Conservation (phyloP, 768 basidiomycete species). For the Termitomyces sp. region DNA sequence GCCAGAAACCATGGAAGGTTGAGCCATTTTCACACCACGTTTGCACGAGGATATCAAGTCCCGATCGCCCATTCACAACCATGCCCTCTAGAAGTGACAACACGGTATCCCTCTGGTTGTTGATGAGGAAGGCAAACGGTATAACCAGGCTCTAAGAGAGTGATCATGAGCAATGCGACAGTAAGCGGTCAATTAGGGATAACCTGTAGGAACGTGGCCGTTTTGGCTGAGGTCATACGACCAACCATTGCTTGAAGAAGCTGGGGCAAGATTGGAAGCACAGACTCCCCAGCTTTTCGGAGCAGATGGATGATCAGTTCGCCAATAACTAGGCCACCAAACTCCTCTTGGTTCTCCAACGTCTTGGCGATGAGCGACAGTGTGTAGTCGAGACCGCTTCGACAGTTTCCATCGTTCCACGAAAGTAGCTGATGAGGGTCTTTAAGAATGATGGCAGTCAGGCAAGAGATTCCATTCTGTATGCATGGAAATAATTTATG, state of each 20-base stretch:
- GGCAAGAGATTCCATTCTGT: conserved; percentile 76
- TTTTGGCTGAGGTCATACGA: conserved; percentile 80
- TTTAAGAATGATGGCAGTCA: conserved; percentile 84
- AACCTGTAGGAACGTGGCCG: conserved; percentile 89
- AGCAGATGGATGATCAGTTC: conserved; percentile 93
- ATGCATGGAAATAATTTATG: neutral
- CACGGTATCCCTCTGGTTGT: conserved; percentile 79
- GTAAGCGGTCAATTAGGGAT: neutral
- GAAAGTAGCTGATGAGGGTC: conserved; percentile 75
- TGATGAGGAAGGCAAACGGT: conserved; percentile 91
- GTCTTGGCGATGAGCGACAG: conserved; percentile 74
- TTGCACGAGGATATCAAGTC: conserved; percentile 82
- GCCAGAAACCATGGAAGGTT: conserved; percentile 95
- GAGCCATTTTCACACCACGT: conserved; percentile 95
- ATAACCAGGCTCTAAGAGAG: conserved; percentile 70
- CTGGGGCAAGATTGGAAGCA: conserved; percentile 83
- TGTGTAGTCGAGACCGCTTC: conserved; percentile 71
- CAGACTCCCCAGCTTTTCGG: conserved; percentile 71
- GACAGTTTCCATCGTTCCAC: conserved; percentile 66
- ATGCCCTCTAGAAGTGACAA: conserved; percentile 72
- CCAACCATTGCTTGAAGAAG: conserved; percentile 79
- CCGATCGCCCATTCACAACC: conserved; percentile 52
- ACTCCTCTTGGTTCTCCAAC: conserved; percentile 78
- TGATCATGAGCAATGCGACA: neutral
- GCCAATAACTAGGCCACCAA: conserved; percentile 89